Conservation (phyloP, 345 rosid species). For the Sapria himalayana region DNA sequence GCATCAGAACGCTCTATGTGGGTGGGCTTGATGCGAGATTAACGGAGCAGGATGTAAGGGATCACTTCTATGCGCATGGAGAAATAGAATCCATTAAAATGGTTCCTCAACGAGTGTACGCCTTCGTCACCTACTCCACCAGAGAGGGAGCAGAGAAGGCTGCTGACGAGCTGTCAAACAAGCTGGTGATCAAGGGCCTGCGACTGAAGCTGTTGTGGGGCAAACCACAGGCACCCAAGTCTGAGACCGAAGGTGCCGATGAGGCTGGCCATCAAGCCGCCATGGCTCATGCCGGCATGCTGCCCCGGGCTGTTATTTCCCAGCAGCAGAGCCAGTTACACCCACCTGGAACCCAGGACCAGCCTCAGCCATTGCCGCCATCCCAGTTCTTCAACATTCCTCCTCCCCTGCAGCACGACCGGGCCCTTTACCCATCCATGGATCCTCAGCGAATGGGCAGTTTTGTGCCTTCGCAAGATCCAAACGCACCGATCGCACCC, state of each 20-base stretch:
- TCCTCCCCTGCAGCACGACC: conserved; percentile 51
- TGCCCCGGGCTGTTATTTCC: conserved; percentile 70
- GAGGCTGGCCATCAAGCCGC: conserved; percentile 50
- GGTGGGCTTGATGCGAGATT: conserved; percentile 81
- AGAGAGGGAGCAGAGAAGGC: conserved; percentile 98
- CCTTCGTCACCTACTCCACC: conserved; percentile 82
- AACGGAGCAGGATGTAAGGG: conserved; percentile 76
- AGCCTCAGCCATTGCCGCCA: conserved; percentile 37
- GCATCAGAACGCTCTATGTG: conserved; percentile 73
- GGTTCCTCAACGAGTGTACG: conserved; percentile 73
- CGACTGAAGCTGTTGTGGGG: conserved; percentile 95
- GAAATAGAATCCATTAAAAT: conserved; percentile 75
- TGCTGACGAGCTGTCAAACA: conserved; percentile 73
- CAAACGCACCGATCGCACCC: no score
- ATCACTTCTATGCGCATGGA: conserved; percentile 74
- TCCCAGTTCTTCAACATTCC: conserved; percentile 57
- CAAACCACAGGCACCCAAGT: conserved; percentile 68
- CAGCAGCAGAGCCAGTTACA: conserved; percentile 57
- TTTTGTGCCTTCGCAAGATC: conserved; percentile 46
- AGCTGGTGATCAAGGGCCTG: conserved; percentile 67
- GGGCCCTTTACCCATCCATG: conserved; percentile 78
- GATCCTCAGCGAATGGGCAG: conserved; percentile 99
- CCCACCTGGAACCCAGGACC: conserved; percentile 28
- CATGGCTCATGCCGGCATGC: conserved; percentile 53
- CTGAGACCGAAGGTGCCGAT: conserved; percentile 46